Conservation (phyloP, 345 rosid genomes). For the Anacardium occidentale region DNA sequence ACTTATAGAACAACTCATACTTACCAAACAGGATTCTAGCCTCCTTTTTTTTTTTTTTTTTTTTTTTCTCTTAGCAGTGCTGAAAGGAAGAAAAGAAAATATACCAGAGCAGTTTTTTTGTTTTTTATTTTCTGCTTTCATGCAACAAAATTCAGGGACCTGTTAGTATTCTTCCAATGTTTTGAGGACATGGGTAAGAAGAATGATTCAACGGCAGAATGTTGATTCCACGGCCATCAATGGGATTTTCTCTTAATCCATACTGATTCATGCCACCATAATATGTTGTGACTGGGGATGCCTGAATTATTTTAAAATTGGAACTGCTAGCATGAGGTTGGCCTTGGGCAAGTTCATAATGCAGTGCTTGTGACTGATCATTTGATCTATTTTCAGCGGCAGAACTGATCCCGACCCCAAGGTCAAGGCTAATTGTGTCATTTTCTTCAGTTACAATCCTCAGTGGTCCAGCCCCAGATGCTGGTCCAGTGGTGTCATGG, state of each 20-base stretch:
- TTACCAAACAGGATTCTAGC: slow-evolving; percentile 21
- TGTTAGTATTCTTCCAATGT: slow-evolving; percentile 66
- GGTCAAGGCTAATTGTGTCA: slow-evolving; percentile 85
- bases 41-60: not conserved
- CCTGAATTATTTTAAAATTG: slow-evolving; percentile 51
- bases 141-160: slow-evolving; percentile 55
- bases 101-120: slow-evolving; percentile 16
- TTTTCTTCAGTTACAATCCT: slow-evolving; percentile 58
- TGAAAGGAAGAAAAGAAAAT: slow-evolving; percentile 9
- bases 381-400: slow-evolving; percentile 44
- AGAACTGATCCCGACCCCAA: slow-evolving; percentile 81
- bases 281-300: slow-evolving; percentile 45
- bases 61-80: slow-evolving; percentile 20
- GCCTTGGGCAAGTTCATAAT: slow-evolving; percentile 38
- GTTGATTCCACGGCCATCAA: slow-evolving; percentile 44
- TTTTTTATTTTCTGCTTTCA: slow-evolving; percentile 10
- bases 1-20: slow-evolving; percentile 18
- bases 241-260: slow-evolving; percentile 50
- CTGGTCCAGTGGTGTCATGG: slow-evolving; percentile 60
- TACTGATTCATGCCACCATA: slow-evolving; percentile 56
- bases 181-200: slow-evolving; percentile 68
- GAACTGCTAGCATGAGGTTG: slow-evolving; percentile 44
- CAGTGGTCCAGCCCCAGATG: slow-evolving; percentile 34
- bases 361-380: slow-evolving; percentile 40
- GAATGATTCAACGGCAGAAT: slow-evolving; percentile 55